phyloP scores from a whole-genome alignment of 192 early-diverging fungal genomes.

The Rhizoclosmatium globosum region DNA sequence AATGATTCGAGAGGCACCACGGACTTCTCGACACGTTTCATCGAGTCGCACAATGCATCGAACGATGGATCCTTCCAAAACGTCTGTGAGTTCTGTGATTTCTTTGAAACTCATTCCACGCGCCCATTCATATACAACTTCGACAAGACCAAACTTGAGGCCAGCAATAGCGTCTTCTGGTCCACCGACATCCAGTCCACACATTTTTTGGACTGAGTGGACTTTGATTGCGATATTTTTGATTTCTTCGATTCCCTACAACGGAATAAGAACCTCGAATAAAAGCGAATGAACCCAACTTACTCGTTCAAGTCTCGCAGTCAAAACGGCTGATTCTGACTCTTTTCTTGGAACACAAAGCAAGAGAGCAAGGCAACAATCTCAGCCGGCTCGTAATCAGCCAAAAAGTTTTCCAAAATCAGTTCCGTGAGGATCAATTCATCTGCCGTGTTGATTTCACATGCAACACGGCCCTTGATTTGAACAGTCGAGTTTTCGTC shows the following conservation, averaged over 20 bases:
- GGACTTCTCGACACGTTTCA: conserved; percentile 91
- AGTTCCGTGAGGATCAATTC: conserved; percentile 94
- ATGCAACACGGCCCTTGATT: conserved; percentile 95
- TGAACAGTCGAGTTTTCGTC: conserved; percentile 88
- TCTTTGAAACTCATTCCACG: conserved; percentile 89
- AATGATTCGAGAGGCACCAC: conserved; percentile 84
- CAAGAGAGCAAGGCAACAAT: conserved; percentile 91
- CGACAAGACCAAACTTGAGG: conserved; percentile 87
- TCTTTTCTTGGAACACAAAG: conserved; percentile 96
- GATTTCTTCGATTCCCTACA: conserved; percentile 63
- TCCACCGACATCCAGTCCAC: conserved; percentile 65
- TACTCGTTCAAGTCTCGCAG: conserved; percentile 67
- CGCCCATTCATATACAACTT: conserved; percentile 99
- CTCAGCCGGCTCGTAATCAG: conserved; percentile 89
- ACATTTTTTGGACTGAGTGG: conserved; percentile 74
- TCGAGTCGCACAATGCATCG: conserved; percentile 92
- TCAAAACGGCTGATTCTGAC: conserved; percentile 69
- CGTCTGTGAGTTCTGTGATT: conserved; percentile 92
- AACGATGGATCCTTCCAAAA: conserved; percentile 94
- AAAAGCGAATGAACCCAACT: not conserved
- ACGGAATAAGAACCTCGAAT: conserved; percentile 27
- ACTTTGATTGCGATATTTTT: conserved; percentile 73
- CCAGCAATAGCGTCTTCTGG: conserved; percentile 47
- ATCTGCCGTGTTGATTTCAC: conserved; percentile 97
- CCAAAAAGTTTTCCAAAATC: conserved; percentile 91